Evolutionary conservation across 2,329 filamentous ascomycete genomes (phyloP), one percentile per base, ranked within the genome.

Genomic region (Fusarium mangiferae): DNA sequence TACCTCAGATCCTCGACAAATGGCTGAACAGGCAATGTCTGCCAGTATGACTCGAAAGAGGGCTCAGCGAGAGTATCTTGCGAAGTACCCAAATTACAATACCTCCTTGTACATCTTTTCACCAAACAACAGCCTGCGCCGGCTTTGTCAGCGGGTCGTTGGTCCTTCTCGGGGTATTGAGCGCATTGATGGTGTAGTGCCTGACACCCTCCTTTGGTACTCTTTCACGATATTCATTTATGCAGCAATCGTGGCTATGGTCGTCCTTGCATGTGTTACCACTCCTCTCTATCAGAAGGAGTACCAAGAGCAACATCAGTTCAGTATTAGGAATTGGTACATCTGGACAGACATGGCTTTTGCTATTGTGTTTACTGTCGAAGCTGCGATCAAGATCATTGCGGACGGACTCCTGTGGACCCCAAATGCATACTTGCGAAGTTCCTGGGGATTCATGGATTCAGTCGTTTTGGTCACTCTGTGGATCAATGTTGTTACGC

Each of bases 371-470:
- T 99, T 99, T 83, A 93, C 93, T 0, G 80, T 94, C 12, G 96
- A 99, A 82, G 94, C 95, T 2, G 79, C 91, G 11, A 95, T 99
- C 84, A 99, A 99, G 82, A 91, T 97, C 62, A 91, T 99, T 77
- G 96, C 96, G 0, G 96, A 99, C 83, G 96, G 96, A 13, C 93
- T 98, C 77, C 93, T 98, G 81, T 98, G 94, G 90, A 98, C 96
- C 0, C 96, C 96, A 1, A 98, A 99, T 82, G 97, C 97, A 6
- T 99, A 98, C 80, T 94, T 98, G 81, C 92, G 96, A 77, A 96
- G 96, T 79, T 96, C 95, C 0, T 99, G 96, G 96, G 97, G 96
- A 12, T 91, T 98, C 70, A 98, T 99, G 74, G 96, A 99, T 80
- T 94, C 93, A 1, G 83, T 98, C 49, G 96, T 99, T 74, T 86